Conservation (phyloP, 805 yeast species). For the Lipomyces mesembrius region DNA sequence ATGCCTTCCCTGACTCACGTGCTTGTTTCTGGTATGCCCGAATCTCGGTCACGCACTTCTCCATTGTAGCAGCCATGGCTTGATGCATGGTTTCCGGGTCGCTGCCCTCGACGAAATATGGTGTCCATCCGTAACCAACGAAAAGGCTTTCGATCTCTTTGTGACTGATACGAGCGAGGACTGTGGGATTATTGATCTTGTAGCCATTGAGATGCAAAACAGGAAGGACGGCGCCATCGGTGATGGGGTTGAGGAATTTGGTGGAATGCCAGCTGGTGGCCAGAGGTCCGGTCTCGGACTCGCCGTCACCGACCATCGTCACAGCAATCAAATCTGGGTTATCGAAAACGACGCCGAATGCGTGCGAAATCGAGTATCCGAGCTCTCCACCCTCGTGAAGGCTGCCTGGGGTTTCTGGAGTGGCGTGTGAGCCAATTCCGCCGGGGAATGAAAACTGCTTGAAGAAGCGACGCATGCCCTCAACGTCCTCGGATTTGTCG, state of each 20-base stretch:
- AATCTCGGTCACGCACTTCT: constrained; percentile 12
- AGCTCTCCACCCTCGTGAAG: constrained; percentile 17
- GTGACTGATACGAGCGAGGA: constrained; percentile 10
- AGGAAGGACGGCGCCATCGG: constrained; percentile 15
- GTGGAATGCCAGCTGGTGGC: constrained; percentile 14
- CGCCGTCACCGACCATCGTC: constrained; percentile 16
- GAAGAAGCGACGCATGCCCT: constrained; percentile 13
- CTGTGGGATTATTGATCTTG: constrained; percentile 12
- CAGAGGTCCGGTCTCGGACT: constrained; percentile 16
- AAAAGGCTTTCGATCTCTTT: constrained; percentile 11
- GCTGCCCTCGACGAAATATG: constrained; percentile 16
- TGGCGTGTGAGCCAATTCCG: constrained; percentile 15
- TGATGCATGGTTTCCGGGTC: constrained; percentile 13
- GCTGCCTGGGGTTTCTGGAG: constrained; percentile 16
- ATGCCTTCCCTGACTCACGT: constrained; percentile 10
- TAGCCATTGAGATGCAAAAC: constrained; percentile 16
- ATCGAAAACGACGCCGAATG: constrained; percentile 13
- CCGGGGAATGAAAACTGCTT: constrained; percentile 15
- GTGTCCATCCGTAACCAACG: constrained; percentile 13
- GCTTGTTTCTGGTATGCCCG: constrained; percentile 13
- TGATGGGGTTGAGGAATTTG: constrained; percentile 14
- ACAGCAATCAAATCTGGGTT: constrained; percentile 10
- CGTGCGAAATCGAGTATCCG: constrained; percentile 14
- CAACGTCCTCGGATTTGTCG: constrained; percentile 9
- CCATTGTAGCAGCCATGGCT: constrained; percentile 14